Percentiles rank a stretch among this genome's conserved stretches.
Evolutionary conservation across 371 early-diverging fungal genomes (phyloP).

Genomic region (Rhizopus sp.): DNA sequence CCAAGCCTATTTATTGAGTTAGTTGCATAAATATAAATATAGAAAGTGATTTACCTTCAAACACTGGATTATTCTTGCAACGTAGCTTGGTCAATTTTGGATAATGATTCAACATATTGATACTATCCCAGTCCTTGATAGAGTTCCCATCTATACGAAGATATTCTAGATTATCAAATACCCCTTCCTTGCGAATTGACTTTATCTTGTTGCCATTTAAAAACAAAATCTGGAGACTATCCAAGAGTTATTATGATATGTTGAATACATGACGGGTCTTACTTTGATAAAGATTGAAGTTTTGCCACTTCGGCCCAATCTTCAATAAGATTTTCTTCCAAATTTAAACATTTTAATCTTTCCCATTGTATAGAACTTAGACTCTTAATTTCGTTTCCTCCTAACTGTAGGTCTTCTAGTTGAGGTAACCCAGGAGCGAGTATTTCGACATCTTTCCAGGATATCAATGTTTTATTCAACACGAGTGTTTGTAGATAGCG

Average conservation of each 20-base stretch:
- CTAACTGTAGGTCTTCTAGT: constrained; percentile 68
- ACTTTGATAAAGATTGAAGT: constrained; percentile 55
- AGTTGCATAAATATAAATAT: background rate
- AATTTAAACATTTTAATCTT: constrained; percentile 58
- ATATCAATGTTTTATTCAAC: constrained; percentile 22
- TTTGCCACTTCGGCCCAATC: constrained; percentile 60
- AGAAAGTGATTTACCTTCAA: constrained; percentile 23
- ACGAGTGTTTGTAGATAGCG: constrained; percentile 38
- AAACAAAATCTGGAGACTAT: constrained; percentile 45
- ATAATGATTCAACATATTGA: constrained; percentile 49
- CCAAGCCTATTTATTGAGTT: constrained; percentile 16
- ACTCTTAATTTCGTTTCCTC: constrained; percentile 55
- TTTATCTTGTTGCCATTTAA: constrained; percentile 48
- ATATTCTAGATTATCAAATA: constrained; percentile 33
- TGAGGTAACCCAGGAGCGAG: constrained; percentile 54
- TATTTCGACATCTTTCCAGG: constrained; percentile 37
- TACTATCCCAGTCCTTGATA: constrained; percentile 40
- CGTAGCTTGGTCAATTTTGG: constrained; percentile 44
- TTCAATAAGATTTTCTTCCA: constrained; percentile 65
- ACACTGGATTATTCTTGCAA: constrained; percentile 56
- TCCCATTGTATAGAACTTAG: constrained; percentile 37
- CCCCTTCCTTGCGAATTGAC: constrained; percentile 1
- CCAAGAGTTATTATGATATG: background rate
- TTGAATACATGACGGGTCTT: background rate
- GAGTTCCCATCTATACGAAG: constrained; percentile 51